A percentile compares a stretch with the other conserved stretches of the same genome.
phyloP scores from a whole-genome alignment of 768 basidiomycete species.

The Naganishia friedmannii region DNA sequence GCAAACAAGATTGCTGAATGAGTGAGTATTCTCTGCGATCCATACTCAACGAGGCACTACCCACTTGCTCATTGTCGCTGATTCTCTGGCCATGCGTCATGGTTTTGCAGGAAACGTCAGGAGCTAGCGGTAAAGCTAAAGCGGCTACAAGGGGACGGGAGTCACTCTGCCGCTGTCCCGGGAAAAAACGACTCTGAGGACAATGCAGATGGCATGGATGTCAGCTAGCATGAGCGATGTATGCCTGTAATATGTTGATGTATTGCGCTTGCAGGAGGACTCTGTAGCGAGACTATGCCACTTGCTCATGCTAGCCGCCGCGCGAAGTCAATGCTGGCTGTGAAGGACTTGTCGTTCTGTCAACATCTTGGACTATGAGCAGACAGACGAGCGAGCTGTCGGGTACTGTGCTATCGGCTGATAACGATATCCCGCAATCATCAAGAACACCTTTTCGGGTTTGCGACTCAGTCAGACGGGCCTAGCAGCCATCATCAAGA shows the following conservation, averaged over 20 bases:
- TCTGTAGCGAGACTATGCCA: neutral
- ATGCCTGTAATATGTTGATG: neutral
- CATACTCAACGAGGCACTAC: too few relatives aligned
- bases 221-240: neutral
- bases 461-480: neutral
- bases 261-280: neutral
- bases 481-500: too few relatives aligned
- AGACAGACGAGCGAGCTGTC: too few relatives aligned
- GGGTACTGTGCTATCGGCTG: too few relatives aligned
- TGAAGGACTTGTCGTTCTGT: too few relatives aligned
- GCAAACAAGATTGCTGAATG: conserved; percentile 22
- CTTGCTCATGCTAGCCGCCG: too few relatives aligned
- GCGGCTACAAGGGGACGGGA: neutral
- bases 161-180: too few relatives aligned
- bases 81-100: too few relatives aligned
- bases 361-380: too few relatives aligned
- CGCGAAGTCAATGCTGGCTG: too few relatives aligned
- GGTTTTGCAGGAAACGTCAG: conserved; percentile 5
- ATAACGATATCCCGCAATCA: too few relatives aligned
- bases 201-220: conserved; percentile 3
- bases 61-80: neutral
- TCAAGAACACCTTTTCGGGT: neutral
- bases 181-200: too few relatives aligned
- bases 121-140: conserved; percentile 2
- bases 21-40: conserved; percentile 4